Evolutionary conservation across 805 yeast species (phyloP).

Genomic region (Vanderwaltozyma verrucispora): DNA sequence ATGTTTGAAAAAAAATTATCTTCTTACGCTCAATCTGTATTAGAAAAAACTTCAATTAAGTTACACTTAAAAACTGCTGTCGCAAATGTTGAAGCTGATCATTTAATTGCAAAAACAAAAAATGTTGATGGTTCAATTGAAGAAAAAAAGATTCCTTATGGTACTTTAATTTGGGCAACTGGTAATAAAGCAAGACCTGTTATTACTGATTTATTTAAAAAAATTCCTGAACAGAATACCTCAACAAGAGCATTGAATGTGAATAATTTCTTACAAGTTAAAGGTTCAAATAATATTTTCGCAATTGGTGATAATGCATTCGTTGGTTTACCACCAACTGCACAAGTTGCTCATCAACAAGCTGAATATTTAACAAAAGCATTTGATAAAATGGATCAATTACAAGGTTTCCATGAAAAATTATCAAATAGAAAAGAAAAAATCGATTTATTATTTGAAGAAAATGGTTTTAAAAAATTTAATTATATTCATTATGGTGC

Average conservation of each 20-base stretch:
- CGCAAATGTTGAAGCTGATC: conserved; percentile 65
- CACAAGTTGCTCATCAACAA: conserved; percentile 94
- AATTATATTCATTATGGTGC: conserved; percentile 85
- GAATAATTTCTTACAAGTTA: conserved; percentile 67
- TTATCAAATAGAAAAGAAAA: conserved; percentile 27
- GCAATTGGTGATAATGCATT: conserved; percentile 91
- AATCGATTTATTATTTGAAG: conserved; percentile 33
- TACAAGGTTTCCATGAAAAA: conserved; percentile 31
- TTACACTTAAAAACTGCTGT: conserved; percentile 82
- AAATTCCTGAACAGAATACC: conserved; percentile 67
- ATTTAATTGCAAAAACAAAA: conserved; percentile 64
- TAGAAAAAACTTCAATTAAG: conserved; percentile 48
- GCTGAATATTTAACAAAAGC: conserved; percentile 70
- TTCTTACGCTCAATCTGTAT: conserved; percentile 34
- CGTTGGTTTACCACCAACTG: conserved; percentile 88
- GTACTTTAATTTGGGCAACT: conserved; percentile 93
- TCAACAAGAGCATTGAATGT: conserved; percentile 84
- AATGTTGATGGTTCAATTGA: conserved; percentile 60
- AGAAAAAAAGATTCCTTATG: conserved; percentile 61
- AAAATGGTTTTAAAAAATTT: conserved; percentile 52
- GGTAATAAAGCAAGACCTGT: conserved; percentile 85
- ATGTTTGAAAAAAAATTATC: conserved; percentile 37
- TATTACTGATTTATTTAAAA: conserved; percentile 52
- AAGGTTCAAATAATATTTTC: conserved; percentile 72
- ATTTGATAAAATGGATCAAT: conserved; percentile 47